Base-by-base conservation (phyloP, 768 basidiomycete genomes). In the Amanita pseudoporphyria region DNA sequence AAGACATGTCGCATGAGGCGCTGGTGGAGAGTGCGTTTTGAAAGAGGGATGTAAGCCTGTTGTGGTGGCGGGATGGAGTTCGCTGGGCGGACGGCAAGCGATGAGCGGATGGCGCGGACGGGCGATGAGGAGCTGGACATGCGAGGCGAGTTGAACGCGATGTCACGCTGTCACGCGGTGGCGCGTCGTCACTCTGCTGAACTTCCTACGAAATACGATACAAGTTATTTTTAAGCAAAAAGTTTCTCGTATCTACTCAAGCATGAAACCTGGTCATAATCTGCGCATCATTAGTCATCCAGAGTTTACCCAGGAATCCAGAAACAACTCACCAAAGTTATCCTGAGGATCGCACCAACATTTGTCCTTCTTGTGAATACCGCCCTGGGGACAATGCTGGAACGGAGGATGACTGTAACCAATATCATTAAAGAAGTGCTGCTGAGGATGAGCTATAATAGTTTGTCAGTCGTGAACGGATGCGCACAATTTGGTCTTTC, bases 381-480 rank as follows among this genome's bases (percentile, higher is more conserved):
- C 76, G n/a, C 81, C 83, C 64, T 81, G 78, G 0, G 85, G 84
- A 63, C 94, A 92, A 64, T 92, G 91, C 63, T 92, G 88, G 79
- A 97, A 96, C 9, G 92, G 91, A 57, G 89, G 82, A 57, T 97
- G 93, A 26, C n/a, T n/a, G n/a, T n/a, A n/a, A n/a, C n/a, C n/a
- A n/a, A n/a, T n/a, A n/a, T n/a, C n/a, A n/a, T n/a, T 82, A 76
- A 63, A 95, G 97, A 2, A 81, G 64, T 96, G 89, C 69, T 75
- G 38, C 16, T 18, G 19, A 28, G 33, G n/a, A 49, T 39, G 45
- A 24, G 10, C 45, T 22, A 48, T 35, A 7, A 16, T n/a, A n/a
- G 38, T 45, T 53, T 39, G 47, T 9, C 26, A 31, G 35, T 19
- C 43, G 31, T 7, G 9, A 19, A 48, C 10, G n/a, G 13, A 32